These are phyloP conservation scores for Suillus subluteus DNA, from an alignment of 768 basidiomycete species.

Conservation along the genomic window DNA sequence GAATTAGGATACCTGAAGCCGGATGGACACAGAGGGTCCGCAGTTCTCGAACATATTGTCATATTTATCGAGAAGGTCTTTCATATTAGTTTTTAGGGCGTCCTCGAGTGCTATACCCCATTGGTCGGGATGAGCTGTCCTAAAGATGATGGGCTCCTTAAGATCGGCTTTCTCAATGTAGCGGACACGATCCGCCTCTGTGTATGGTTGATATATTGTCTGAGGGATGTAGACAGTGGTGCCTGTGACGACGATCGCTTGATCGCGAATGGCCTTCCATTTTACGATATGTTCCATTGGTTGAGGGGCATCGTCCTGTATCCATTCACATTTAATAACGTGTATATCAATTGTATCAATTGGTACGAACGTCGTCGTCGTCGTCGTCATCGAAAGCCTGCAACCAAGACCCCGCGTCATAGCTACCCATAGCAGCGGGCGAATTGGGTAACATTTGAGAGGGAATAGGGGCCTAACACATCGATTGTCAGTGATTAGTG, in stretches of 20 bases:
- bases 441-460: background rate
- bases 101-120: slow-evolving; percentile 67
- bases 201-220: slow-evolving; percentile 73
- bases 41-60: slow-evolving; percentile 70
- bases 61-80: slow-evolving; percentile 57
- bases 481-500: background rate
- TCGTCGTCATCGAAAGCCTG: background rate
- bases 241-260: slow-evolving; percentile 26
- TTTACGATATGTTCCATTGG: slow-evolving; percentile 29
- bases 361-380: background rate
- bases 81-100: slow-evolving; percentile 62
- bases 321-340: background rate
- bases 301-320: slow-evolving; percentile 26
- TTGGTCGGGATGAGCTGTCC: slow-evolving; percentile 52
- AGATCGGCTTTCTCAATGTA: slow-evolving; percentile 74
- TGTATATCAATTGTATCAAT: no score
- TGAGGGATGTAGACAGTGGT: slow-evolving; percentile 66
- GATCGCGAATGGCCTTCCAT: slow-evolving; percentile 27
- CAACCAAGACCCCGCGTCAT: background rate
- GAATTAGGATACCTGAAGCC: slow-evolving; percentile 59
- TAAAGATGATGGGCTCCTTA: slow-evolving; percentile 68
- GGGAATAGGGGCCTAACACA: background rate
- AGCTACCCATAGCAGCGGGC: background rate
- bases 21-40: slow-evolving; percentile 80
- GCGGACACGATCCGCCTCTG: slow-evolving; percentile 73